Evolutionary conservation across 176 grass and related monocot genomes (phyloP).

Genomic region (Oryza australiensis): DNA sequence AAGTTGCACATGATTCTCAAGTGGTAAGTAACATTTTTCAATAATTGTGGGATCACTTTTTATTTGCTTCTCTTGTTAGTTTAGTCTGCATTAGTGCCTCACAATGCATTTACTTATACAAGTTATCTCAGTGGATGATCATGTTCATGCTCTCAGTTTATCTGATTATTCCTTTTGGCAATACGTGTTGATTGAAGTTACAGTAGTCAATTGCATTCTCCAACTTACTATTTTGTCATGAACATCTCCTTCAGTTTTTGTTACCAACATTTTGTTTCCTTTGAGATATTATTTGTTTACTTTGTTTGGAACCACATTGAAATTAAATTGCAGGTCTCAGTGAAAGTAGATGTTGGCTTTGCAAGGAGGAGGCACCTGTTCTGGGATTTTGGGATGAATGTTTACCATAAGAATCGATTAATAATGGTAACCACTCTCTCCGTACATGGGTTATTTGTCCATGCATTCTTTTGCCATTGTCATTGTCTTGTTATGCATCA

Average conservation of each 20-base stretch:
- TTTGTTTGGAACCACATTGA: slow-evolving; percentile 20
- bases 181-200: background rate
- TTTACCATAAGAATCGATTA: slow-evolving; percentile 95
- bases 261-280: slow-evolving; percentile 5
- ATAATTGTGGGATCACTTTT: background rate
- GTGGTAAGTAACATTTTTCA: slow-evolving; percentile 49
- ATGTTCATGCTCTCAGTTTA: background rate
- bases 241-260: slow-evolving; percentile 1
- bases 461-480: background rate
- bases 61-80: slow-evolving; percentile 29
- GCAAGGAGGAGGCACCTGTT: slow-evolving; percentile 97
- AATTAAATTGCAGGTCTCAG: slow-evolving; percentile 52
- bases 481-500: background rate
- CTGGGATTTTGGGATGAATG: slow-evolving; percentile 97
- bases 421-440: slow-evolving; percentile 66
- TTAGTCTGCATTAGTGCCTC: background rate
- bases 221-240: background rate
- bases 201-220: background rate
- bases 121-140: slow-evolving; percentile 15
- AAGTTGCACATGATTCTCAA: slow-evolving; percentile 66
- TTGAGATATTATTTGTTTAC: slow-evolving; percentile 30
- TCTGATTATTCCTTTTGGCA: background rate
- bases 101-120: background rate
- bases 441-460: slow-evolving; percentile 20
- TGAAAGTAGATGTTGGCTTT: slow-evolving; percentile 80